Evolutionary conservation across 163 green algal species (phyloP).

Genomic region (Coccomyxa subellipsoidea): DNA sequence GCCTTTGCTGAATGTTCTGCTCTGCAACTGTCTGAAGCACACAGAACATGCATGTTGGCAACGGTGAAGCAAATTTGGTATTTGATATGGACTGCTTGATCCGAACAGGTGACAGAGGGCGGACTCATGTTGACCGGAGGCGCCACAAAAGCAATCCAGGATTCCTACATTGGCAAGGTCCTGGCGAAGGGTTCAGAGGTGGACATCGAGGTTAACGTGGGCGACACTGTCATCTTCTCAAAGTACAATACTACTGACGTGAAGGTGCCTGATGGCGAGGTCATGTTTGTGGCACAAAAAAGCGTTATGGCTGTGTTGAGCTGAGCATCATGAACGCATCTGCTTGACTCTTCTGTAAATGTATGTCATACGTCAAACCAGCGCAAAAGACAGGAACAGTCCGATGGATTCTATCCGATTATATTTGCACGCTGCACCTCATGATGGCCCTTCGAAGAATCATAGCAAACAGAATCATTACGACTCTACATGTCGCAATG

Average conservation of each 20-base stretch:
- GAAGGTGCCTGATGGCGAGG: constrained; percentile 40
- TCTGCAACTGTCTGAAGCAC: background rate
- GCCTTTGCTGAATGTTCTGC: background rate
- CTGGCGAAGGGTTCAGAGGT: constrained; percentile 47
- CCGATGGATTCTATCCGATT: no score
- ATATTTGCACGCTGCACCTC: no score
- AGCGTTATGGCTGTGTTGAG: constrained; percentile 42
- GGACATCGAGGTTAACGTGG: constrained; percentile 39
- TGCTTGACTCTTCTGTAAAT: background rate
- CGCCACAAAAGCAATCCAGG: constrained; percentile 29
- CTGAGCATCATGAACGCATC: constrained; percentile 12
- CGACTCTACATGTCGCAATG: no score
- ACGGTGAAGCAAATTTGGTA: no score
- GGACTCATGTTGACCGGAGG: constrained; percentile 40
- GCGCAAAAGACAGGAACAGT: no score
- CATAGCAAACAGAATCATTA: no score
- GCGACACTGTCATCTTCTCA: constrained; percentile 50
- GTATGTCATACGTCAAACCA: no score
- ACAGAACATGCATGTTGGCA: background rate
- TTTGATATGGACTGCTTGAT: background rate
- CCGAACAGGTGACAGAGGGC: constrained; percentile 36
- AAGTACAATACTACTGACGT: constrained; percentile 52
- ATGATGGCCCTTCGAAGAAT: no score
- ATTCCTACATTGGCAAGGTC: constrained; percentile 45
- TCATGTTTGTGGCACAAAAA: constrained; percentile 53